Conservation (phyloP, 306 rosid genomes). For the Glycine soja region DNA sequence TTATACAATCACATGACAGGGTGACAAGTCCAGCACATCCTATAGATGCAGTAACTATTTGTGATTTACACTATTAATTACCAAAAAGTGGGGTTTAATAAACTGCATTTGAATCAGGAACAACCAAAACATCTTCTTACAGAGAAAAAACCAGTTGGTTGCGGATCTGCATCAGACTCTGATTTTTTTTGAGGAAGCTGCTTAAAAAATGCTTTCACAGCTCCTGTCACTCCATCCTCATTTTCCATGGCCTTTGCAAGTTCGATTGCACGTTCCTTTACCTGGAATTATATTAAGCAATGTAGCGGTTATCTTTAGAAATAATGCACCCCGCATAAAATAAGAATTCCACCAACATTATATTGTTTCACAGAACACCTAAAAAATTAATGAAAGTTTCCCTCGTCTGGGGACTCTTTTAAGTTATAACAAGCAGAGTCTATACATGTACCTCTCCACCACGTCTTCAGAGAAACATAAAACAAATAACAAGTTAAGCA, state of each 20-base stretch:
- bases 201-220: slow-evolving; percentile 97
- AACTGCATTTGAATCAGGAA: slow-evolving; percentile 53
- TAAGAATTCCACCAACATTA: slow-evolving; percentile 21
- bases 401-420: background rate
- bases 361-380: background rate
- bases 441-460: too few species aligned
- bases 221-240: slow-evolving; percentile 96
- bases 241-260: slow-evolving; percentile 91
- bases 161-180: slow-evolving; percentile 59
- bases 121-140: slow-evolving; percentile 85
- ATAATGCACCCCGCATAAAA: slow-evolving; percentile 21
- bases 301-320: background rate
- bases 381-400: background rate
- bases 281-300: slow-evolving; percentile 57
- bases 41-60: slow-evolving; percentile 17
- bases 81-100: slow-evolving; percentile 24
- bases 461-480: background rate
- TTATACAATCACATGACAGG: slow-evolving; percentile 17
- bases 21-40: slow-evolving; percentile 19
- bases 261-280: slow-evolving; percentile 75
- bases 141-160: slow-evolving; percentile 63
- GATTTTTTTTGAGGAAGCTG: slow-evolving; percentile 72
- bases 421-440: background rate
- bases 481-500: background rate
- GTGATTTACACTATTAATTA: slow-evolving; percentile 26